Percentiles rank a stretch among this genome's conserved stretches.
Conservation (phyloP, 345 rosid genomes). For the Mallotus nudiflorus region DNA sequence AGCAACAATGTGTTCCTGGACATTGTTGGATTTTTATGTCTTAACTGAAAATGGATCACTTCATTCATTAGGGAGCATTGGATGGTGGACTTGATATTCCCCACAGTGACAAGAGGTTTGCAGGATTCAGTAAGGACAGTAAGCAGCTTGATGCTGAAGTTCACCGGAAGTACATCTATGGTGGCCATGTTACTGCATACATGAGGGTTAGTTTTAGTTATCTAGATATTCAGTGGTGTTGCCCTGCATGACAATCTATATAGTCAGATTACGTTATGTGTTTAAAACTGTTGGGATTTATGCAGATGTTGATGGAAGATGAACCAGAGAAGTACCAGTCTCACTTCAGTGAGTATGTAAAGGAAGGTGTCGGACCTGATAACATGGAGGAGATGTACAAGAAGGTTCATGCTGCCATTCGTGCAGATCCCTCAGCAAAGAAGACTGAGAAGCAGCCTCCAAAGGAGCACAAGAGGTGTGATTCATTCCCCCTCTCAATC, state of each 20-base stretch:
- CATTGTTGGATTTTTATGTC: too few species aligned
- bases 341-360: slow-evolving; percentile 61
- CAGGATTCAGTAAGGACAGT: slow-evolving; percentile 65
- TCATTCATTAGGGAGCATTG: slow-evolving; percentile 61
- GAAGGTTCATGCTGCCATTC: slow-evolving; percentile 72
- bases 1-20: too few species aligned
- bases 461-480: slow-evolving; percentile 63
- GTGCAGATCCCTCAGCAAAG: slow-evolving; percentile 59
- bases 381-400: slow-evolving; percentile 59
- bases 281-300: background rate
- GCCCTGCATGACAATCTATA: background rate
- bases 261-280: background rate
- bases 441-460: slow-evolving; percentile 51
- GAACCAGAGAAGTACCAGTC: slow-evolving; percentile 72
- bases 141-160: slow-evolving; percentile 79
- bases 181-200: slow-evolving; percentile 82
- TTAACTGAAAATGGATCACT: too few species aligned
- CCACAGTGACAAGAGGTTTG: slow-evolving; percentile 80
- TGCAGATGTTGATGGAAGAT: slow-evolving; percentile 55
- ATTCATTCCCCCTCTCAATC: background rate
- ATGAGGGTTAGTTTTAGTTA: slow-evolving; percentile 48
- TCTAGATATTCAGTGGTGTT: background rate
- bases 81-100: slow-evolving; percentile 90
- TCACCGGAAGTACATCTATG: slow-evolving; percentile 76
- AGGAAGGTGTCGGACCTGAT: slow-evolving; percentile 57